Evolutionary conservation across 1,139 yeast genomes (phyloP), one percentile per base, ranked within the genome.

Genomic region (Blastobotrys indianensis): DNA sequence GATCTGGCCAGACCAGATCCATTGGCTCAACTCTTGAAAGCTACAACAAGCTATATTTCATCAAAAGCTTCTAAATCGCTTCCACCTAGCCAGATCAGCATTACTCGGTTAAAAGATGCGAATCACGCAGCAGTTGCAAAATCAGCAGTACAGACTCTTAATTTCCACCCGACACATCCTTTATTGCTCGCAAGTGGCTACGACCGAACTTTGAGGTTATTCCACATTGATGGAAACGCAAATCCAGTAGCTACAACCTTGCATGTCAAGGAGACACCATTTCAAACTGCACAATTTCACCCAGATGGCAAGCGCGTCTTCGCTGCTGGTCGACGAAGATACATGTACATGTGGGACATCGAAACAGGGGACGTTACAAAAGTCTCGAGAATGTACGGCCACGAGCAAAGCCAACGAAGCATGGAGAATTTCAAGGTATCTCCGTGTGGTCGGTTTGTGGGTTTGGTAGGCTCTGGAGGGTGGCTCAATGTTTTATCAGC

Each of bases 271-370:
- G 81, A 85, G 54, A 76, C 87, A 7, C 97, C 98, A 1, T 76
- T 94, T 45, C 84, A 82, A 56, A 75, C 84, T 0, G 90, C 95
- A 37, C 68, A 71, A 50, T 87, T 86, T 63, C 78, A 79, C 45
- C 64, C 71, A 3, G 70, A 69, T 52, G 79, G 76, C 53, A 72
- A 70, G 48, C 73, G 77, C 54, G 78, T 92, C 2, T 82, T 78
- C 62, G 87, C 94, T 1, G 95, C 85, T 50, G 98, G 98, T 50
- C 79, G 97, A 69, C 80, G 98, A 69, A 76, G 86, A 50, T 90
- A 83, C 63, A 81, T 92, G 85, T 86, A 85, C 66, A 80, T 87
- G 47, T 90, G 97, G 95, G 92, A 88, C 64, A 72, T 92, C 47
- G 76, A 77, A 44, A 70, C 75, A 10, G 88, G 90, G n/a, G 71